Evolutionary conservation across 75 land plant species (phyloP), one percentile per base, ranked within the genome.

Genomic region (Adiantum capillusveneris): DNA sequence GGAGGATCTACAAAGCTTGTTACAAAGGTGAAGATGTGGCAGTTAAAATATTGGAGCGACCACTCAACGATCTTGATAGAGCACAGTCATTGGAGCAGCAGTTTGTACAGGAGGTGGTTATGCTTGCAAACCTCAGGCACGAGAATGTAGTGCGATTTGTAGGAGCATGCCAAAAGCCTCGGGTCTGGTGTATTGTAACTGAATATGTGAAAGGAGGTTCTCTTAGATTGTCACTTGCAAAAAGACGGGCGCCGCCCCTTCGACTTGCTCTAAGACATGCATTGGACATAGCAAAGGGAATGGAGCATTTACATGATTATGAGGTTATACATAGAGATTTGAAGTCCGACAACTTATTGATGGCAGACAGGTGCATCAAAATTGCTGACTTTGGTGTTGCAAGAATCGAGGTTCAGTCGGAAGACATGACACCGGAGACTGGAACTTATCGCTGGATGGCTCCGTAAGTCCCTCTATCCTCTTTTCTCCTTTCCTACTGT

Each of bases 371-470:
- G 57, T 56, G 25, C 29, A 56, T 56, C 29, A 56, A 56, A 25
- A 56, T 56, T 31, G 84, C 77, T 27, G 77, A 81, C 56, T 81
- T 79, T 60, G 79, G 79, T 11, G 79, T 75, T 13, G 79, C 82
- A 17, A 48, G 76, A 17, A 77, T 81, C 26, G 81, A 77, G 53
- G 76, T 77, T 31, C 65, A 79, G 51, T 44, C 66, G 0, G 81
- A 80, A 26, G 81, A 82, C 46, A 80, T 80, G 83, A 80, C 83
- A n/a, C 83, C 83, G 12, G 81, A 80, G 68, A 78, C 81, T 9
- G 83, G 81, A 22, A 80, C 81, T 16, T 80, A 80, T 21, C 72
- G 83, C 2, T 80, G 83, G 83, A 80, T 80, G 83, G 83, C 81
- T n/a, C 83, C 83, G 83, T 79, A 68, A 62, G 82, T 77, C 31